Evolutionary conservation across 768 basidiomycete genomes (phyloP), one percentile per base, ranked within the genome.

Genomic region (Russula virescens): DNA sequence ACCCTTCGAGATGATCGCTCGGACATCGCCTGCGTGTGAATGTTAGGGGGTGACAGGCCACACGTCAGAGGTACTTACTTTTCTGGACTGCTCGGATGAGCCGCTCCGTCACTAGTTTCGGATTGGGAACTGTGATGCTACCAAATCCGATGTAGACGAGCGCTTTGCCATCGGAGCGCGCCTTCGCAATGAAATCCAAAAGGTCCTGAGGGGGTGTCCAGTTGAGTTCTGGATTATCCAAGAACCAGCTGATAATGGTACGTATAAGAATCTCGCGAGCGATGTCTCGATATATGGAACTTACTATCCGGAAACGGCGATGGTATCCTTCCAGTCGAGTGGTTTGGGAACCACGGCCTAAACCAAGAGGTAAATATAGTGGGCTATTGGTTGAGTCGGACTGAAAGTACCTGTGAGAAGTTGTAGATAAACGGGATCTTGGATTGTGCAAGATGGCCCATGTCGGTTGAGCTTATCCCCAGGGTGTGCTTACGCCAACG

Each of bases 61-160:
- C 63, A 26, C 3, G 16, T 25, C 19, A 43, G 45, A 35, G n/a
- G 18, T 13, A 71, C 79, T 21, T 63, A 84, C 84, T 83, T 70
- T 81, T 82, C 57, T 81, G 69, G 8, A 86, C 85, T 0, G 83
- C 86, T 60, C 83, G 78, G 58, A 86, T 76, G 54, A 88, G 83
- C 35, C 75, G 77, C 40, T 75, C 73, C 1, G 84, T 84, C 66
- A 86, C 77, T 5, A 75, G 74, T 59, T 77, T 75, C 2, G 86
- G 84, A 67, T 80, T 70, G 7, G 85, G 84, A 4, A 88, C 85
- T 5, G 83, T 85, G 60, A 88, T 86, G 28, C 82, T 84, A 1
- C 86, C 86, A 66, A 87, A 87, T 1, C 86, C 85, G 53, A 88
- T 86, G 69, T 88, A 88, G 2, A 88, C 86, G 51, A 88, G 76